A percentile compares a stretch with the other conserved stretches of the same genome.
Conservation (phyloP, 768 basidiomycete species). For the Serendipita indica region DNA sequence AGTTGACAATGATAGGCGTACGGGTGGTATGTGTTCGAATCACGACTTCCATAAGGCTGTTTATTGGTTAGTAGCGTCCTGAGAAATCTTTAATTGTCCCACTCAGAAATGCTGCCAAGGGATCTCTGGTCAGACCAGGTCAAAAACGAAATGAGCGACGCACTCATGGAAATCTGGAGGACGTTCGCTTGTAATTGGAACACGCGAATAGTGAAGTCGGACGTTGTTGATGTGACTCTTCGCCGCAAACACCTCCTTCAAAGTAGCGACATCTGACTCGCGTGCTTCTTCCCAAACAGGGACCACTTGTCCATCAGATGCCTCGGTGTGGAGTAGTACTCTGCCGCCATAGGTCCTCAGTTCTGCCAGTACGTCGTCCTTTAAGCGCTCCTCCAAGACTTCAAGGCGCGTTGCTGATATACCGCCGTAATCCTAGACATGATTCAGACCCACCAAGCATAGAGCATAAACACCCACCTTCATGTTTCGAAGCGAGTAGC, state of each 20-base stretch:
- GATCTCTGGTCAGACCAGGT: slow-evolving; percentile 22
- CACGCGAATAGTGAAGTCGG: slow-evolving; percentile 61
- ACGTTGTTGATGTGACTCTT: slow-evolving; percentile 30
- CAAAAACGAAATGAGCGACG: slow-evolving; percentile 5
- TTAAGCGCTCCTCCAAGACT: slow-evolving; percentile 76
- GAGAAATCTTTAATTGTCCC: slow-evolving; percentile 40
- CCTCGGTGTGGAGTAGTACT: slow-evolving; percentile 80
- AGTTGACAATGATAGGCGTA: slow-evolving; percentile 84
- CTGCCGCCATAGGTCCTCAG: slow-evolving; percentile 71
- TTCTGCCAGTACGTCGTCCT: slow-evolving; percentile 76
- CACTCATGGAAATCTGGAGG: slow-evolving; percentile 24
- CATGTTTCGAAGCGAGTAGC: slow-evolving; percentile 83
- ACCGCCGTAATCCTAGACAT: slow-evolving; percentile 62
- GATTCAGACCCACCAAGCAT: not conserved
- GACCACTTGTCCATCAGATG: slow-evolving; percentile 69
- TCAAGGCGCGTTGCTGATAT: slow-evolving; percentile 85
- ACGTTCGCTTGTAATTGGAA: slow-evolving; percentile 86
- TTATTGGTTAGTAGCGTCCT: slow-evolving; percentile 24
- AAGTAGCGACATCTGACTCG: slow-evolving; percentile 52
- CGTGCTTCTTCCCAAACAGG: slow-evolving; percentile 91
- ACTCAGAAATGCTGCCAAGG: slow-evolving; percentile 1
- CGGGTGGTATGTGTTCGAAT: slow-evolving; percentile 49
- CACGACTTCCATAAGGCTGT: slow-evolving; percentile 62
- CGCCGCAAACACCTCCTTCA: slow-evolving; percentile 77
- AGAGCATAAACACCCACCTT: slow-evolving; percentile 35